A percentile compares a stretch with the other conserved stretches of the same genome.
These are phyloP conservation scores for Heritiera littoralis DNA, from an alignment of 345 rosid genomes.

Conservation along the genomic window DNA sequence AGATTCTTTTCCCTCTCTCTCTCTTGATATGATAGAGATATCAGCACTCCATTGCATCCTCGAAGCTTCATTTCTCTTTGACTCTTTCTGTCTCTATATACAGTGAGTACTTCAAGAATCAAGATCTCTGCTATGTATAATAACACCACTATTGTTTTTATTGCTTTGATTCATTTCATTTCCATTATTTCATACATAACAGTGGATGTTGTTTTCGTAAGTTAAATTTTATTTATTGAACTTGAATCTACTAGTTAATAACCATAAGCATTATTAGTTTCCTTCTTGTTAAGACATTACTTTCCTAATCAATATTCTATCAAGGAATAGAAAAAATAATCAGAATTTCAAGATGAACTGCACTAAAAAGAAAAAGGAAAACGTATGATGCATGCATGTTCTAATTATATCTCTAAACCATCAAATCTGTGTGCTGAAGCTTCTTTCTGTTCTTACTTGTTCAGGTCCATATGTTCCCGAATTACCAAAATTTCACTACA, in stretches of 20 bases:
- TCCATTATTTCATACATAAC: background rate
- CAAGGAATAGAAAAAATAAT: background rate
- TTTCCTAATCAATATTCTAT: background rate
- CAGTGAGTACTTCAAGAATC: slow-evolving; percentile 23
- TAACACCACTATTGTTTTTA: background rate
- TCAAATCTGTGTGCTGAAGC: background rate
- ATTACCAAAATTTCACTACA: background rate
- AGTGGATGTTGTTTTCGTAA: background rate
- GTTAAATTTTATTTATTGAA: background rate
- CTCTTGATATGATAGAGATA: slow-evolving; percentile 25
- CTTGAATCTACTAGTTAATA: background rate
- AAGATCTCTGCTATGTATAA: slow-evolving; percentile 10
- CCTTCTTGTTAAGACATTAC: background rate
- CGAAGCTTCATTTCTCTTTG: slow-evolving; percentile 28
- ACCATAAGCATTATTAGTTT: background rate
- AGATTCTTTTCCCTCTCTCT: slow-evolving; percentile 24
- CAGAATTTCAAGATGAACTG: background rate
- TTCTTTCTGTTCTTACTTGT: slow-evolving; percentile 6
- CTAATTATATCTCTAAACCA: background rate
- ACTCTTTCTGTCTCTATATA: slow-evolving; percentile 23
- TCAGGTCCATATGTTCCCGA: slow-evolving; percentile 17
- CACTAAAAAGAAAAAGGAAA: background rate
- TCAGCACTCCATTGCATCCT: slow-evolving; percentile 20
- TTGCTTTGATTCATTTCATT: slow-evolving; percentile 14
- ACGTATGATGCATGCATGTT: background rate